Conservation (phyloP, 2,329 filamentous ascomycete species). For the Nectriaceae sp. region DNA sequence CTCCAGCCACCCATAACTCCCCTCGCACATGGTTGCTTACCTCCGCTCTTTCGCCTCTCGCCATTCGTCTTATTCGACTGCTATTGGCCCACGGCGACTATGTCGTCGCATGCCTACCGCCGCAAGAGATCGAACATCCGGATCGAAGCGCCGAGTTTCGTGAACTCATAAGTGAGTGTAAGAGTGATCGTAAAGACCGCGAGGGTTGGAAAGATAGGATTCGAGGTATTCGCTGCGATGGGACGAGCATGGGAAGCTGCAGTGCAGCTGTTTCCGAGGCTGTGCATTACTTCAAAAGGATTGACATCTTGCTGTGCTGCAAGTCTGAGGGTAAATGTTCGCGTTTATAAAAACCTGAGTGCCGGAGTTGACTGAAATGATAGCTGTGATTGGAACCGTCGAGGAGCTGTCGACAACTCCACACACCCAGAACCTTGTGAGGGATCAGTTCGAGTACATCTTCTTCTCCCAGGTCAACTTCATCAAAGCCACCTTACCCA, state of each 20-base stretch:
- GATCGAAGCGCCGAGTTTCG: conserved; percentile 78
- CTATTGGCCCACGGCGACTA: conserved; percentile 90
- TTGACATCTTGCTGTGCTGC: conserved; percentile 90
- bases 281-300: conserved; percentile 77
- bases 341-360: not conserved
- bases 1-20: conserved; percentile 64
- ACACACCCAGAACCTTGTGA: conserved; percentile 74
- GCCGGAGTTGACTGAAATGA: conserved; percentile 13
- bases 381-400: conserved; percentile 84
- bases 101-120: conserved; percentile 80
- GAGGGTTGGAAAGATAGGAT: conserved; percentile 83
- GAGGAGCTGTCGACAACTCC: conserved; percentile 81
- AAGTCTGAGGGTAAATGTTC: conserved; percentile 70
- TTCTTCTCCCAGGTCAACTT: conserved; percentile 97
- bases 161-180: conserved; percentile 72
- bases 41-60: conserved; percentile 80
- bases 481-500: conserved; percentile 83
- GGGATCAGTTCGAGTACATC: conserved; percentile 90
- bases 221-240: conserved; percentile 64
- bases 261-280: conserved; percentile 86
- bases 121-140: conserved; percentile 76
- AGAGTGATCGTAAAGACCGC: conserved; percentile 61
- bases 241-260: conserved; percentile 67
- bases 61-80: conserved; percentile 77
- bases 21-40: conserved; percentile 94